These are phyloP conservation scores for Mikania micrantha DNA, from an alignment of 129 eudicot genomes.

Conservation along the genomic window DNA sequence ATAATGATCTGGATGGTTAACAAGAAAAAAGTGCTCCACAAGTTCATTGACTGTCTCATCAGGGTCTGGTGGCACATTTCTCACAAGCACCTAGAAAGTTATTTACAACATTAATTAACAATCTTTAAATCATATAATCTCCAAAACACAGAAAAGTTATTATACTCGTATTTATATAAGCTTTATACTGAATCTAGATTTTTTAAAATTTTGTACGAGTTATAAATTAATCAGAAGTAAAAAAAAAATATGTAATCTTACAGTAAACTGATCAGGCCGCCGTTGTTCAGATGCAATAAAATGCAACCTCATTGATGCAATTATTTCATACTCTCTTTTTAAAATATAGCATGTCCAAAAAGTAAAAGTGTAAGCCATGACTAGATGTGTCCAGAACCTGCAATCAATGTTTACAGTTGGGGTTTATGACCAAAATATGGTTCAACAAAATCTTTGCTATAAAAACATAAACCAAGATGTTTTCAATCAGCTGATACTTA, in stretches of 20 bases:
- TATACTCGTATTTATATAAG: neutral
- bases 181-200: neutral
- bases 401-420: neutral
- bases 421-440: neutral
- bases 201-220: neutral
- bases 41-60: conserved; percentile 76
- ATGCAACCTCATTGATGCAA: conserved; percentile 60
- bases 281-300: conserved; percentile 69
- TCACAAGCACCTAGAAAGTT: conserved; percentile 62
- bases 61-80: conserved; percentile 85
- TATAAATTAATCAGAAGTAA: neutral
- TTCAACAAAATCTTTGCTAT: neutral
- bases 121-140: neutral
- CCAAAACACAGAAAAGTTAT: neutral
- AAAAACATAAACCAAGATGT: no score
- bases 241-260: conserved; percentile 32
- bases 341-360: conserved; percentile 85
- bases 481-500: neutral
- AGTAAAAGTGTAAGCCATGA: conserved; percentile 70
- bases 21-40: conserved; percentile 91
- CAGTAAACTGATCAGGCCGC: conserved; percentile 92
- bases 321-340: conserved; percentile 61
- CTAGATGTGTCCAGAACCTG: conserved; percentile 74
- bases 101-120: neutral
- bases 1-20: conserved; percentile 87